These are phyloP conservation scores for Cucurbita moschata DNA, from an alignment of 306 rosid genomes.

Conservation along the genomic window DNA sequence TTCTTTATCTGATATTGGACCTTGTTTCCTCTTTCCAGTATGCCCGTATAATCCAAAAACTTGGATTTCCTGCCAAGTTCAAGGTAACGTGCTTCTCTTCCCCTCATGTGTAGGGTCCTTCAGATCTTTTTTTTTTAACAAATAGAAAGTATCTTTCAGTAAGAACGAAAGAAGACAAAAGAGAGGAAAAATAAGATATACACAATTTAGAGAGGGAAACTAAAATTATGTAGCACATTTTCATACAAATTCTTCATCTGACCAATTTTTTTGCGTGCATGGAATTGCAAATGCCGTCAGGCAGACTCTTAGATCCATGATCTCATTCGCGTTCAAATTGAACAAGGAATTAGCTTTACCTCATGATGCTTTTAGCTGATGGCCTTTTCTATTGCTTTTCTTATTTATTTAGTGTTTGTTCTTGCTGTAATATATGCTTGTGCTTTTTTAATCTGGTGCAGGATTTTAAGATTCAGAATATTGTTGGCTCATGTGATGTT, in stretches of 20 bases:
- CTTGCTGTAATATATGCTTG: not conserved
- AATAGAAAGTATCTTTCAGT: not conserved
- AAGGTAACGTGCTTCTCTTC: conserved; percentile 34
- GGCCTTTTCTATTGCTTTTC: not conserved
- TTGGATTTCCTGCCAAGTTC: conserved; percentile 75
- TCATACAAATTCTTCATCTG: no score
- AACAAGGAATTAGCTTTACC: no score
- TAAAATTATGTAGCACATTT: not conserved
- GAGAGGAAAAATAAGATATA: not conserved
- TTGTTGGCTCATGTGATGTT: conserved; percentile 86
- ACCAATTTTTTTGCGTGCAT: no score
- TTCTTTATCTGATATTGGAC: conserved; percentile 8
- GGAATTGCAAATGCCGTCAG: no score
- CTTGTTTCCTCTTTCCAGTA: conserved; percentile 34
- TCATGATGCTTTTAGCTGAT: no score
- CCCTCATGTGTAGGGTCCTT: not conserved
- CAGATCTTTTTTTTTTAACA: not conserved
- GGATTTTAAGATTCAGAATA: conserved; percentile 90
- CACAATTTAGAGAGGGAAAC: not conserved
- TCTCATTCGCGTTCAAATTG: no score
- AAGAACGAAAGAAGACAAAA: not conserved
- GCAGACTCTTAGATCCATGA: no score
- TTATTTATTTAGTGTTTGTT: not conserved
- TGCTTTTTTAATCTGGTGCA: conserved; percentile 6
- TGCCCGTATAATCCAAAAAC: conserved; percentile 87